Base-by-base conservation (phyloP, 2,329 filamentous ascomycete species). In the Pseudogymnoascus sp. region DNA sequence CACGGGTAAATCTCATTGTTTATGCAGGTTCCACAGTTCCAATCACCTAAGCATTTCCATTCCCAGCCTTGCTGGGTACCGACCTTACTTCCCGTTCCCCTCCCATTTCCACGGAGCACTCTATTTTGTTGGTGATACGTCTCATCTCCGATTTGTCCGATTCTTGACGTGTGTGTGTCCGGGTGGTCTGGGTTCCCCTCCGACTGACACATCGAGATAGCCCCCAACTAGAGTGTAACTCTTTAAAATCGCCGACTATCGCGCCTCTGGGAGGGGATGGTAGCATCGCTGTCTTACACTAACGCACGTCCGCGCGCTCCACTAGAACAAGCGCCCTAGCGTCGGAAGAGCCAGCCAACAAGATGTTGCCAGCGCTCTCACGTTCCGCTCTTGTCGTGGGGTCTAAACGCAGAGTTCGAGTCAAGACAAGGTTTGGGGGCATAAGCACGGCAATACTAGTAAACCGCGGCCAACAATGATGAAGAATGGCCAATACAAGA, bases 251-350 rank as follows among this genome's bases (percentile, higher is more conserved):
- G 18, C 50, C n/a, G 16, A 33, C 50, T 56, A n/a, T 16, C 28
- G 50, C 50, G 50, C 11, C 50, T 56, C 28, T 18, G 4, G 50
- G 18, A 14, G 47, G 50, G 14, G 5, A 33, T 18, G n/a, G 23
- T 56, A 5, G 28, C 28, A 56, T 14, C n/a, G 28, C 28, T 33
- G 50, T 35, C 28, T 56, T 8, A 56, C 50, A 56, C 50, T 56
- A 56, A 56, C 50, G 50, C 50, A 56, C 50, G 50, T 18, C 50
- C 50, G 50, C 50, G 50, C 50, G 50, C n/a, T 56, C 50, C 50
- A 56, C 28, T 56, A 16, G 28, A 56, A 56, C 50, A 56, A 35
- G 28, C 50, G 50, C 50, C 50, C 8, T 56, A 56, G 50, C 50
- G 50, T 56, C 50, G 50, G 50, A 21, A 33, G 10, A 33, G 28